phyloP scores from a whole-genome alignment of 768 basidiomycete species.

The Pleurotus sapidus region DNA sequence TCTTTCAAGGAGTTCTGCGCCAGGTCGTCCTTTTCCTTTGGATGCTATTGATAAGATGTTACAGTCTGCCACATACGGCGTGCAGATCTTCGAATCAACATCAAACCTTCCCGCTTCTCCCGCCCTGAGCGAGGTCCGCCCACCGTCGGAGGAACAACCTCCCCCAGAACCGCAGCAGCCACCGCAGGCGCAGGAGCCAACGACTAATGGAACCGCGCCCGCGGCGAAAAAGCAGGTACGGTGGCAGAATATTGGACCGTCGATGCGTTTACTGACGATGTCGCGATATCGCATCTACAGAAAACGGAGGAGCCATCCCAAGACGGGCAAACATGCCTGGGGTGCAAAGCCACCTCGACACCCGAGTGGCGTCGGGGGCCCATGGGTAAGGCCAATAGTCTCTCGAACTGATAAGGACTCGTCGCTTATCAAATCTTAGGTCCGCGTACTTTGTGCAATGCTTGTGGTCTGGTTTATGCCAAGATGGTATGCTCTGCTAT shows the following conservation, averaged over 20 bases:
- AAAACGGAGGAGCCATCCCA: conserved; percentile 42
- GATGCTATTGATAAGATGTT: conserved; percentile 39
- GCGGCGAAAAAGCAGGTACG: background rate
- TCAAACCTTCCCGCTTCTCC: conserved; percentile 10
- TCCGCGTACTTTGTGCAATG: conserved; percentile 81
- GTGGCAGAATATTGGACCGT: background rate
- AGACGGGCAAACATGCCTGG: conserved; percentile 75
- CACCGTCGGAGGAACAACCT: conserved; percentile 3
- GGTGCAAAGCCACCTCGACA: conserved; percentile 80
- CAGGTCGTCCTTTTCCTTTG: conserved; percentile 14
- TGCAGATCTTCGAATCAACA: conserved; percentile 44
- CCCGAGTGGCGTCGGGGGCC: conserved; percentile 87
- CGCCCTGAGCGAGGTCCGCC: conserved; percentile 8
- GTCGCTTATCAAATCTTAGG: conserved; percentile 38
- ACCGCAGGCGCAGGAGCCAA: background rate
- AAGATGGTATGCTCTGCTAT: conserved; percentile 60
- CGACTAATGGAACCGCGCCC: conserved; percentile 1
- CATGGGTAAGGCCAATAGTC: conserved; percentile 49
- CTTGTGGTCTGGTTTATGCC: conserved; percentile 84
- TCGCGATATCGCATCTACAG: conserved; percentile 6
- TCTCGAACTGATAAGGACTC: conserved; percentile 10
- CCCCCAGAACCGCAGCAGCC: background rate
- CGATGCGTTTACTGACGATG: too few relatives aligned
- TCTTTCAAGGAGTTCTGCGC: background rate
- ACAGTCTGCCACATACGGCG: conserved; percentile 38